A percentile compares a stretch with the other conserved stretches of the same genome.
phyloP scores from a whole-genome alignment of 306 rosid genomes.

The Pachyrhizus erosus region DNA sequence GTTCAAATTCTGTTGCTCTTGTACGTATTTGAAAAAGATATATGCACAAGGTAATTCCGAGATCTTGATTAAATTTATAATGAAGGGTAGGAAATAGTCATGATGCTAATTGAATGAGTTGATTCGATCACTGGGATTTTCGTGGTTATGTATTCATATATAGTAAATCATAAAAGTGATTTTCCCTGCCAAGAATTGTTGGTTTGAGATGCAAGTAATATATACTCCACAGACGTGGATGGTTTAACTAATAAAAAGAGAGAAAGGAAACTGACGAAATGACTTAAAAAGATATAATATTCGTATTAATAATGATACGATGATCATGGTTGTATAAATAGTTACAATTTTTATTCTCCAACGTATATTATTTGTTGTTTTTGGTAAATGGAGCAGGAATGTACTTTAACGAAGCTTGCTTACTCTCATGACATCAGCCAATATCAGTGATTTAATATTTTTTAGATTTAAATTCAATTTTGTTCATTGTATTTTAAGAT shows the following conservation, averaged over 20 bases:
- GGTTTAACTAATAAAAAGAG: conserved; percentile 32
- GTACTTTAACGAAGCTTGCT: too few species aligned
- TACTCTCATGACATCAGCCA: too few species aligned
- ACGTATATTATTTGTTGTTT: too few species aligned
- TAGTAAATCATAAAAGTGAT: not conserved
- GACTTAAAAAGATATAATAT: not conserved
- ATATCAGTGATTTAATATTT: too few species aligned
- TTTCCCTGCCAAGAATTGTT: not conserved
- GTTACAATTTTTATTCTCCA: not conserved
- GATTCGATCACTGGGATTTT: not conserved
- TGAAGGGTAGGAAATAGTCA: not conserved
- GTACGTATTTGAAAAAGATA: not conserved
- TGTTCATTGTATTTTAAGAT: too few species aligned
- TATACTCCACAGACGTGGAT: conserved; percentile 42
- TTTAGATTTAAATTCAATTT: too few species aligned
- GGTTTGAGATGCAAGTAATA: conserved; percentile 25
- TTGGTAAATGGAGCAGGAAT: too few species aligned
- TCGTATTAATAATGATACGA: not conserved
- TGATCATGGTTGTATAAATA: not conserved
- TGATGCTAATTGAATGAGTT: not conserved
- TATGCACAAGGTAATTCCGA: not conserved
- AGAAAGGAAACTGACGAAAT: not conserved
- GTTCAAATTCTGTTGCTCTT: not conserved
- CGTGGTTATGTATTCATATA: not conserved
- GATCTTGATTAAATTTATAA: not conserved